Base-by-base conservation (phyloP, 1,284 basidiomycete species). In the Marasmius tenuissimus region DNA sequence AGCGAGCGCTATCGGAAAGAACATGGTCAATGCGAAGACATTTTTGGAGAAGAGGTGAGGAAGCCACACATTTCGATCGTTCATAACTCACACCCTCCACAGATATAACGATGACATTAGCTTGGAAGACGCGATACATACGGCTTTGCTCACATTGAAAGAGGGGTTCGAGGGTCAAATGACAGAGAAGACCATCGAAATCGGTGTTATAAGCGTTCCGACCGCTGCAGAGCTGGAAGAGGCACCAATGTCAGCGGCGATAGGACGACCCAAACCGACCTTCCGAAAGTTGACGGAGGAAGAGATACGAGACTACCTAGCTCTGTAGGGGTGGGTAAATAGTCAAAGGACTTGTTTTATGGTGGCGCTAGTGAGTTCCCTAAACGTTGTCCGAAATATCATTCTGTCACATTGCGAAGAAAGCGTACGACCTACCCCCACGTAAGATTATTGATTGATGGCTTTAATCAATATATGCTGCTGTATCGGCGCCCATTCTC, bases 91-190 rank as follows among this genome's bases (percentile, higher is more conserved):
- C 33, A n/a, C 45, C 59, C 60, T 63, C 59, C 62, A 57, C 75
- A 97, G 96, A 71, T 99, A 99, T 81, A 98, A 98, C 79, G 97
- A 99, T 78, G 97, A 99, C 71, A 97, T 99, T 71, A 97, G 96
- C 67, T 81, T 99, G 61, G 97, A 99, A 78, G 97, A 99, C 74
- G 97, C 97, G 22, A 99, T 99, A 69, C 97, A 99, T 78, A 99
- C 97, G 8, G 97, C 97, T n/a, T 86, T 99, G 45, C 80, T 99
- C 66, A 99, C 97, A 20, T 82, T 99, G 66, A 99, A 99, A 78
- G 97, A 99, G 79, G 97, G 97, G 9, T 98, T 98, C 70, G 97
- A 99, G 77, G 97, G 97, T 12, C 93, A 98, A 74, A 98, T 99
- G 96, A 98, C 97, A 20, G 97, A 98, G 79, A 97, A 98, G 82